phyloP scores from a whole-genome alignment of 2,329 filamentous ascomycete genomes.

The Tolypocladium sp. region DNA sequence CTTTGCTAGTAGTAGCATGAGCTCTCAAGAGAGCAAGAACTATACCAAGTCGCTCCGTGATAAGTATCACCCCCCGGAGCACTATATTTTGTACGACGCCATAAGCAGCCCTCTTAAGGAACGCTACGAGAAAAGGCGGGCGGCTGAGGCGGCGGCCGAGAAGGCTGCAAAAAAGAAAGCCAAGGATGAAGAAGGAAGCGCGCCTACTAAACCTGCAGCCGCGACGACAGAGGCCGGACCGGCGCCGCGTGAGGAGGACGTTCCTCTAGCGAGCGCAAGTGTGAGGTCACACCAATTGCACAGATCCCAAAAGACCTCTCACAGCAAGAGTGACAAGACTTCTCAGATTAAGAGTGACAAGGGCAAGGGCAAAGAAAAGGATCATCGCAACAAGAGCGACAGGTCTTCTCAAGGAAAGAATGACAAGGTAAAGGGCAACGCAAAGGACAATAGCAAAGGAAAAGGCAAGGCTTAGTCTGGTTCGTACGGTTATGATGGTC shows the following conservation, averaged over 20 bases:
- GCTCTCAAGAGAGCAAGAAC: neutral
- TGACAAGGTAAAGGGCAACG: neutral
- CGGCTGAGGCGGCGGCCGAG: neutral
- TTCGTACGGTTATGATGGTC: no score
- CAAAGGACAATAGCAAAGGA: no score
- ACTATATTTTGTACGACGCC: neutral
- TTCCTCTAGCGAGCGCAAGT: neutral
- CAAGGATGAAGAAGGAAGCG: neutral
- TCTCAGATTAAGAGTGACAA: no score
- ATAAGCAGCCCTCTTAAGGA: neutral
- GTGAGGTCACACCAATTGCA: neutral
- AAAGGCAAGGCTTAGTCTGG: neutral
- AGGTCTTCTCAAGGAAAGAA: neutral
- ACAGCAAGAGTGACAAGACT: neutral
- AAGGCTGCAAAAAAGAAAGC: neutral
- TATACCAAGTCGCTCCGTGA: neutral
- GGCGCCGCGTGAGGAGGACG: neutral
- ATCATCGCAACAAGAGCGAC: no score
- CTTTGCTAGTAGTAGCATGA: neutral
- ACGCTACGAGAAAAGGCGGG: neutral
- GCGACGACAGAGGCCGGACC: neutral
- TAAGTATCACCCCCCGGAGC: neutral
- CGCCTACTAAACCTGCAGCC: no score
- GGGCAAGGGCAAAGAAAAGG: no score
- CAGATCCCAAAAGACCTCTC: neutral